Conservation (phyloP, 2,329 filamentous ascomycete genomes). For the Curvularia spicifera region DNA sequence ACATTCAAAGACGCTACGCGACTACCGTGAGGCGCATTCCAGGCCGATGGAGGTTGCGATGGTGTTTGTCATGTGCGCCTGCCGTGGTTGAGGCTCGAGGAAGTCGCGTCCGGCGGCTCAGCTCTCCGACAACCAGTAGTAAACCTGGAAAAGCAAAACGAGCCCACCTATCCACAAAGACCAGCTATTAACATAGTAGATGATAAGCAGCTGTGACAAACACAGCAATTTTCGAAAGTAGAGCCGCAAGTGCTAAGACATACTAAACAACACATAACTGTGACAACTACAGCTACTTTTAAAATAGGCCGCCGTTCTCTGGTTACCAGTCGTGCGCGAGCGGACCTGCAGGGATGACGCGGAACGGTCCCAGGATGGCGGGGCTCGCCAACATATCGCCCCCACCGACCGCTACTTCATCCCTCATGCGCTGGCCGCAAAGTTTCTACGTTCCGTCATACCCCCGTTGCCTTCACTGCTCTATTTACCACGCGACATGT, state of each 20-base stretch:
- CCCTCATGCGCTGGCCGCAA: conserved; percentile 32
- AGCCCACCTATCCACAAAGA: too few species aligned
- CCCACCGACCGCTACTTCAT: conserved; percentile 32
- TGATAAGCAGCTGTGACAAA: too few species aligned
- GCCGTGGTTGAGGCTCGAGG: conserved; percentile 16
- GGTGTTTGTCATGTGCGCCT: conserved; percentile 23
- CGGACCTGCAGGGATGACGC: conserved; percentile 22
- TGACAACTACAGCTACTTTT: too few species aligned
- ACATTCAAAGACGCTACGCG: neutral
- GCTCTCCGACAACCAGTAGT: neutral
- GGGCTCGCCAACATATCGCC: conserved; percentile 31
- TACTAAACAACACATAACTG: too few species aligned
- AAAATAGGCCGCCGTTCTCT: too few species aligned
- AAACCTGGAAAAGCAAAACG: too few species aligned
- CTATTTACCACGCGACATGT: conserved; percentile 34
- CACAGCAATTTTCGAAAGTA: too few species aligned
- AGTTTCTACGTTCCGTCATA: conserved; percentile 30
- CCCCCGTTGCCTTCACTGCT: conserved; percentile 21
- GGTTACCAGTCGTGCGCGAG: too few species aligned
- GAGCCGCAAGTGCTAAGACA: too few species aligned
- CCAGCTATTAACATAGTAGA: too few species aligned
- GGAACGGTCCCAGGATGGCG: conserved; percentile 19
- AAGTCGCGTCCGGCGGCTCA: conserved; percentile 34
- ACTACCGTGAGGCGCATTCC: neutral
- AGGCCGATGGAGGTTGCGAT: conserved; percentile 11